Percentiles rank a stretch among this genome's conserved stretches.
Conservation (phyloP, 345 rosid species). For the Atalantia buxifolia region DNA sequence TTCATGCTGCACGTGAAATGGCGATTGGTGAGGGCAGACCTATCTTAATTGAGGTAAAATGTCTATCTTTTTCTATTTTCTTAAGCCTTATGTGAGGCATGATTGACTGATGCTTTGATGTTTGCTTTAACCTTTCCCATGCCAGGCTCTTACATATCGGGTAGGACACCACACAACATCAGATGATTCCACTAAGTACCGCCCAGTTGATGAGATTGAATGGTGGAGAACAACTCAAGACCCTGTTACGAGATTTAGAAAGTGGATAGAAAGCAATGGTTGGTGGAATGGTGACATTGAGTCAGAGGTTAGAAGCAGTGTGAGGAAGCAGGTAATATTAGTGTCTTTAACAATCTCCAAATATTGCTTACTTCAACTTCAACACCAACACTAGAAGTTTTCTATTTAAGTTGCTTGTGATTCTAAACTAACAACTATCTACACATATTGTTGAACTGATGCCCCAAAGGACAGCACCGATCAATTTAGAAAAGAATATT, state of each 20-base stretch:
- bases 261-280: conserved; percentile 66
- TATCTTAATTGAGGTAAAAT: conserved; percentile 69
- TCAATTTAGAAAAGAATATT: neutral
- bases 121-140: neutral
- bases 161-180: conserved; percentile 93
- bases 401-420: neutral
- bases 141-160: conserved; percentile 84
- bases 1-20: conserved; percentile 71
- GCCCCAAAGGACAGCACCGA: neutral
- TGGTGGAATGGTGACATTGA: conserved; percentile 79
- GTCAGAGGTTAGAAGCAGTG: conserved; percentile 50
- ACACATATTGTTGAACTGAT: neutral
- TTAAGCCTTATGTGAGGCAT: neutral
- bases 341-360: neutral
- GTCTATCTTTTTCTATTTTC: neutral
- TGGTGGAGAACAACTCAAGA: conserved; percentile 59
- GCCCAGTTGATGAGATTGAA: conserved; percentile 66
- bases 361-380: neutral
- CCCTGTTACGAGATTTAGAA: conserved; percentile 65
- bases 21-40: conserved; percentile 70
- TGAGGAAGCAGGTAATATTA: conserved; percentile 63
- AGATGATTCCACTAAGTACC: conserved; percentile 91
- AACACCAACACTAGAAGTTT: neutral
- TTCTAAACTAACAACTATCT: neutral
- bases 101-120: neutral